Evolutionary conservation across 805 yeast species (phyloP).

Genomic region (Sugiyamaella mastotermitis): DNA sequence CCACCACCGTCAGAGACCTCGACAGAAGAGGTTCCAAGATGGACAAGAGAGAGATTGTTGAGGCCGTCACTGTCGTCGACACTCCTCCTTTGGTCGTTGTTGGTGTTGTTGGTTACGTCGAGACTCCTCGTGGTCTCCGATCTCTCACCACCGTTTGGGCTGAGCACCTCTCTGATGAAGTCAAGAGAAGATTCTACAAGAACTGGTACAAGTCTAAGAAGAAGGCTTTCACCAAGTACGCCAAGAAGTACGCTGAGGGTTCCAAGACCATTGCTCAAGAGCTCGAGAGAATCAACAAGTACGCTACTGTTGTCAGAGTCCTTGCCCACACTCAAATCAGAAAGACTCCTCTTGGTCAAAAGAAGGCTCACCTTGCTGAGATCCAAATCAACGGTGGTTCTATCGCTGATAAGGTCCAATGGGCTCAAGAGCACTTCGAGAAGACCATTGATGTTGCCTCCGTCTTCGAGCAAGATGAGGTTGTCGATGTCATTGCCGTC

Average conservation of each 20-base stretch:
- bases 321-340: constrained; percentile 99
- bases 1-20: constrained; percentile 99
- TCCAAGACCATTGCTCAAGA: constrained; percentile 88
- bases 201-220: constrained; percentile 99
- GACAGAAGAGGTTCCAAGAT: constrained; percentile 99
- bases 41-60: constrained; percentile 99
- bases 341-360: constrained; percentile 98
- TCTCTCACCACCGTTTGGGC: constrained; percentile 99
- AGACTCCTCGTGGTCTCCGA: constrained; percentile 99
- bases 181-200: constrained; percentile 99
- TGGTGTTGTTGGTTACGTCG: constrained; percentile 99
- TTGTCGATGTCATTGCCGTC: constrained; percentile 97
- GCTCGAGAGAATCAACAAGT: constrained; percentile 97
- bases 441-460: constrained; percentile 94
- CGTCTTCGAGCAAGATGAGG: constrained; percentile 98
- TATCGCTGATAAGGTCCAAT: constrained; percentile 91
- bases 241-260: constrained; percentile 93
- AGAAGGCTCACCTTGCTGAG: constrained; percentile 99
- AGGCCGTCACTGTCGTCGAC: constrained; percentile 99
- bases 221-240: constrained; percentile 99
- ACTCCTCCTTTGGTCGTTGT: constrained; percentile 98
- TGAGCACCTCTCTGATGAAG: constrained; percentile 98
- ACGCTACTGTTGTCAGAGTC: constrained; percentile 98
- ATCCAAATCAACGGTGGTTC: constrained; percentile 99
- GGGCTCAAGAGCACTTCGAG: constrained; percentile 99